A percentile compares a stretch with the other conserved stretches of the same genome.
These are phyloP conservation scores for Jaltomata sinuosa DNA, from an alignment of 257 asterid genomes.

Conservation along the genomic window DNA sequence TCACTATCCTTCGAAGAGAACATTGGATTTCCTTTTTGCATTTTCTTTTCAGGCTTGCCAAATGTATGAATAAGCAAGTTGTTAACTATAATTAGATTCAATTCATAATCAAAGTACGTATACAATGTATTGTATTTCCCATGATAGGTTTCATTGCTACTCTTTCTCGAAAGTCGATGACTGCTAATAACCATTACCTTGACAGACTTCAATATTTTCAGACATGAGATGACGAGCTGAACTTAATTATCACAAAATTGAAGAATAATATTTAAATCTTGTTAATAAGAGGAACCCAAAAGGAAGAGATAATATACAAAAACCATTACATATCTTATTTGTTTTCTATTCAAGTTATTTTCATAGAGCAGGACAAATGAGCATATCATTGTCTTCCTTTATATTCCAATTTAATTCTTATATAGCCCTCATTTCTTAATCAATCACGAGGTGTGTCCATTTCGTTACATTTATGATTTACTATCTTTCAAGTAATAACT, in stretches of 20 bases:
- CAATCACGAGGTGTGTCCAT: neutral
- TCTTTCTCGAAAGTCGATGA: neutral
- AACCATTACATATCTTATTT: neutral
- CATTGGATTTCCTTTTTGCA: neutral
- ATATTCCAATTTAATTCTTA: neutral
- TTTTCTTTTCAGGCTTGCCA: neutral
- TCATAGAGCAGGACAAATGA: neutral
- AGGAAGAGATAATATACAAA: neutral
- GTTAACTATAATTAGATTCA: neutral
- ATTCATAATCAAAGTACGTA: neutral
- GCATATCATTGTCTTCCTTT: neutral
- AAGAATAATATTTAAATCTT: neutral
- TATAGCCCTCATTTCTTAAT: neutral
- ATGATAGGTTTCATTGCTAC: neutral
- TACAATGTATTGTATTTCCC: neutral
- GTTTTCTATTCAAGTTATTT: neutral
- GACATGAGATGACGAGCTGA: neutral
- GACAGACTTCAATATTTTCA: neutral
- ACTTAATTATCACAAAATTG: neutral
- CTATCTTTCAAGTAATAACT: slow-evolving; percentile 1
- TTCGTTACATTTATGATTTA: neutral
- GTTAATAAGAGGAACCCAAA: neutral
- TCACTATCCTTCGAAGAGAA: too few species aligned
- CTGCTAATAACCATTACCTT: neutral
- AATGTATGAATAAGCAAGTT: neutral